phyloP scores from a whole-genome alignment of 306 rosid species.

The Canavalia ensiformis region DNA sequence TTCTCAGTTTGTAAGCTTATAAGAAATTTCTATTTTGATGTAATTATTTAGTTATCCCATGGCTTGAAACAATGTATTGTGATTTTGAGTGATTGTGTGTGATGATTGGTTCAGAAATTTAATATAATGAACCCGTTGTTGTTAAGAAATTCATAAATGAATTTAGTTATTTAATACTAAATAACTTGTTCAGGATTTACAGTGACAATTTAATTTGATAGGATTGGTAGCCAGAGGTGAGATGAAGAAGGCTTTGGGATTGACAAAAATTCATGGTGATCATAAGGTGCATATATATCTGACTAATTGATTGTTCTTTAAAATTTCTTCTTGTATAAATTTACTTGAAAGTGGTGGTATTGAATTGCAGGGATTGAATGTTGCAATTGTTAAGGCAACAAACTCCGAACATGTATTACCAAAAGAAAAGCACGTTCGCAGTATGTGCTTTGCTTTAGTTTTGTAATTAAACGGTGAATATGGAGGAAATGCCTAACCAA shows the following conservation, averaged over 20 bases:
- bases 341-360: background rate
- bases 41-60: background rate
- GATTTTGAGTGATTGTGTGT: background rate
- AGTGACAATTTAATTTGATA: conserved; percentile 16
- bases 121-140: conserved; percentile 1
- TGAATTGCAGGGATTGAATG: conserved; percentile 74
- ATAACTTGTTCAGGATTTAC: conserved; percentile 2
- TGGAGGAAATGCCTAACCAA: background rate
- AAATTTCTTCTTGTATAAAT: background rate
- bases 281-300: conserved; percentile 62
- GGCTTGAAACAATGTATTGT: conserved; percentile 6
- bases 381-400: conserved; percentile 84
- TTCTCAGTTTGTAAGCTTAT: background rate
- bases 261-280: conserved; percentile 70
- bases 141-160: background rate
- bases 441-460: conserved; percentile 52
- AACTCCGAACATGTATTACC: conserved; percentile 70
- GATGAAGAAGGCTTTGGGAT: conserved; percentile 72
- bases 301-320: conserved; percentile 20
- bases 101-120: background rate
- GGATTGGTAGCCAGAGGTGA: conserved; percentile 62
- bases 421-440: conserved; percentile 84
- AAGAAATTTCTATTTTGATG: background rate
- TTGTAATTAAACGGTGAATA: background rate
- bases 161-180: background rate